Base-by-base conservation (phyloP, 768 basidiomycete genomes). In the Leccinum longicurvipes region DNA sequence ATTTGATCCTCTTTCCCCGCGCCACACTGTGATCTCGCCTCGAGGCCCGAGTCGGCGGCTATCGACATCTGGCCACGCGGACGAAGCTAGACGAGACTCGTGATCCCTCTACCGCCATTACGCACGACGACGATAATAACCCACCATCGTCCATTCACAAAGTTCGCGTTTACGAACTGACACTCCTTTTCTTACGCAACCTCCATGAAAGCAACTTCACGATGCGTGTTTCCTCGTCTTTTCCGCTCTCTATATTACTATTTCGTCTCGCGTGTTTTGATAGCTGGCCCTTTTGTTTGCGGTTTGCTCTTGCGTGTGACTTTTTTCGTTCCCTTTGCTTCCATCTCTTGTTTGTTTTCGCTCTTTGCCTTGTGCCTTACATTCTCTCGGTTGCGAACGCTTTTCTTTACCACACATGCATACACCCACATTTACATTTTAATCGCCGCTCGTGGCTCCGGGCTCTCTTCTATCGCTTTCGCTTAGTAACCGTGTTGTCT, bases 181-280 rank as follows among this genome's bases (percentile, higher is more conserved):
- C 32, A 24, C 7, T 48, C 39, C 39, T 41, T 41, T 41, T 50
- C 59, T 58, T 53, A 70, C 63, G 61, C 60, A 57, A 41, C 50
- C 51, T 47, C 51, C 56, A 69, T 56, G 67, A 71, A 59, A 19
- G 51, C 54, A 51, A 41, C 47, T 53, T 62, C 59, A 70, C 53
- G 70, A 69, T 58, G 58, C 52, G 45, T 44, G 52, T 47, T 29
- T 31, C 21, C 15, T 9, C 4, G 25, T 27, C 17, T 27, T 14
- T 15, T 29, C 15, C 31, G 3, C 31, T 31, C 21, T 49, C 47
- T 39, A 23, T 12, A 12, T 55, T 23, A 42, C 45, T 25, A 41
- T 19, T 41, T 44, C 47, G 19, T 34, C 32, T 11, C 27, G 34
- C 27, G 36, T 56, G 46, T 50, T 31, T 53, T 28, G 23, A n/a